Evolutionary conservation across 169 alveolate genomes (phyloP), one percentile per base, ranked within the genome.

Genomic region (Besnoitia besnoiti): DNA sequence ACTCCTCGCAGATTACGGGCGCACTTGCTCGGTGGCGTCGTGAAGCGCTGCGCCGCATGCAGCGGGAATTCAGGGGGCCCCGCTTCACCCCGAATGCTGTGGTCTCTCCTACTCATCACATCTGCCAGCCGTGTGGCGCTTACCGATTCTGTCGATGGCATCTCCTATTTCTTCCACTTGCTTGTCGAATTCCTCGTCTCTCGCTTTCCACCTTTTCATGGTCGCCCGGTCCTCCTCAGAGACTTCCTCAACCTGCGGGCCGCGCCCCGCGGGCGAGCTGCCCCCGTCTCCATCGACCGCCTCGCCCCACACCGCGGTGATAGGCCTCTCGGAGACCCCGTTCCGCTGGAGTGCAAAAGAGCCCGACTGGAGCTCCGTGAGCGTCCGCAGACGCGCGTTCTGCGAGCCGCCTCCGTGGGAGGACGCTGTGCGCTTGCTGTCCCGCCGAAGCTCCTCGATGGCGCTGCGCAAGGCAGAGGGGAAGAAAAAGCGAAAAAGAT

Each of bases 131-230:
- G n/a, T n/a, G n/a, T n/a, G n/a, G 4, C 16, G 40, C 93, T 39
- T 75, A 75, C 93, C 93, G 27, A 90, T 90, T 1, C 90, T 12
- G 76, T 90, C 93, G n/a, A 90, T 80, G 44, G 93, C 88, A 7
- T 67, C 82, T 16, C 93, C 93, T 10, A 90, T 75, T 55, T 90
- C 88, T 40, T 80, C 93, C 30, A 90, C 89, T 75, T 90, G 89
- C 12, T 46, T 44, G 37, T 90, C 93, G 61, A 90, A 90, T 51
- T 90, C 84, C 47, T 49, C 85, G 33, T 90, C 93, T 75, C 93
- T 12, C 62, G 73, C 93, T 75, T 75, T 90, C 93, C 93, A 90
- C 39, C 89, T 24, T 59, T 40, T 24, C 30, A 90, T 44, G 42
- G 50, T 73, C 7, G 39, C 77, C 79, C 40, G 75, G 39, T 90